These are phyloP conservation scores for Saitozyma sp. DNA, from an alignment of 768 basidiomycete species.

Conservation along the genomic window DNA sequence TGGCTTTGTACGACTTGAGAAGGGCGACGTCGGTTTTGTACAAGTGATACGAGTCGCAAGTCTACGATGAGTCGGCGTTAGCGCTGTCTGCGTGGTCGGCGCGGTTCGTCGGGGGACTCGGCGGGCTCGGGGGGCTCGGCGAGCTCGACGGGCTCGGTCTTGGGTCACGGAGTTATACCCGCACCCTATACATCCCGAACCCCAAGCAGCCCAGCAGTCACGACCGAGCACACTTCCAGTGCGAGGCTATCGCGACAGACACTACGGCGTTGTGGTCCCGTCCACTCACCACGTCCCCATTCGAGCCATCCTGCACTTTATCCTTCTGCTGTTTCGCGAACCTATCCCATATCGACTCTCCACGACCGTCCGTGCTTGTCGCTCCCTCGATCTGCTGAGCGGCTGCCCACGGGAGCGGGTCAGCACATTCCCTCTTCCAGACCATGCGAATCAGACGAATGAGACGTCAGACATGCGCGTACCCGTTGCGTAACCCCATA, in stretches of 20 bases:
- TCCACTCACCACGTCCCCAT: constrained; percentile 5
- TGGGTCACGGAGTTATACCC: too few relatives aligned
- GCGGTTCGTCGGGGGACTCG: too few relatives aligned
- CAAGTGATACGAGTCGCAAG: constrained; percentile 12
- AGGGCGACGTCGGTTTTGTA: constrained; percentile 9
- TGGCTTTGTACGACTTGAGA: constrained; percentile 9
- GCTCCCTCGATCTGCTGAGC: constrained; percentile 18
- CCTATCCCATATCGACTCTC: constrained; percentile 15
- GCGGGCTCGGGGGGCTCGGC: too few relatives aligned
- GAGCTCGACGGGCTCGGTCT: too few relatives aligned
- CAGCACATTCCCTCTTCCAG: too few relatives aligned
- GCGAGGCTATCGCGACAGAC: background rate
- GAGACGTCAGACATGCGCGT: too few relatives aligned
- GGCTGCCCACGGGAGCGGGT: background rate
- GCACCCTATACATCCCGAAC: too few relatives aligned
- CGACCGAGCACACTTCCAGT: too few relatives aligned
- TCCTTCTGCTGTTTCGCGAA: background rate
- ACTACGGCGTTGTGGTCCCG: background rate
- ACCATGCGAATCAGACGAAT: too few relatives aligned
- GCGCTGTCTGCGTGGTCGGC: background rate
- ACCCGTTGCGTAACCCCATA: constrained; percentile 16
- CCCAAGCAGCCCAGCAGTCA: too few relatives aligned
- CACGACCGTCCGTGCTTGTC: constrained; percentile 9
- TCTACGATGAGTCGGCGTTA: background rate
- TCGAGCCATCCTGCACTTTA: constrained; percentile 5